These are phyloP conservation scores for Fragaria nilgerrensis DNA, from an alignment of 306 rosid species.

Conservation along the genomic window DNA sequence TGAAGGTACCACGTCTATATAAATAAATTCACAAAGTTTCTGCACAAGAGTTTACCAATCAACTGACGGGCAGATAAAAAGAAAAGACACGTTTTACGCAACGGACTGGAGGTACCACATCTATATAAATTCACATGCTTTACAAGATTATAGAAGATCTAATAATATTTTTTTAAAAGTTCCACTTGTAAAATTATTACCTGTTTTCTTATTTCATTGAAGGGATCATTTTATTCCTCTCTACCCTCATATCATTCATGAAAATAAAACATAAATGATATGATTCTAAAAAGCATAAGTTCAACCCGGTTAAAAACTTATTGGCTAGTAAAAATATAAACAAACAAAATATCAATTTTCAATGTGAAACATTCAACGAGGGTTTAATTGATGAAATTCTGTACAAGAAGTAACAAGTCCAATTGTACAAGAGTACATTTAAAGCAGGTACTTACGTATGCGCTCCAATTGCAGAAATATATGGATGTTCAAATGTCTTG, in stretches of 20 bases:
- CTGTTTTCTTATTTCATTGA: background rate
- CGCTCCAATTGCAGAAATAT: conserved; percentile 82
- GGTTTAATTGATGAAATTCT: background rate
- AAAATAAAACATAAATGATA: background rate
- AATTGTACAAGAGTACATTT: background rate
- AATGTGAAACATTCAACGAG: background rate
- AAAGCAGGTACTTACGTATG: conserved; percentile 66
- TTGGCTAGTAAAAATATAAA: background rate
- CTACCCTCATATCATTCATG: background rate
- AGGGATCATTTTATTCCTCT: background rate
- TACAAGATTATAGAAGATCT: background rate
- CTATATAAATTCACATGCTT: background rate
- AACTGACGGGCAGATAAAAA: background rate
- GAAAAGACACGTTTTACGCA: background rate
- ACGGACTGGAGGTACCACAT: background rate
- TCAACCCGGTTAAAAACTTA: background rate
- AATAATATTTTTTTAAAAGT: background rate
- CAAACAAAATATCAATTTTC: background rate
- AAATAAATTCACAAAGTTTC: conserved; percentile 46
- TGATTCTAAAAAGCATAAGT: background rate
- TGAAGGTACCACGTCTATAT: background rate
- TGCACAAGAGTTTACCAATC: conserved; percentile 29
- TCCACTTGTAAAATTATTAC: background rate
- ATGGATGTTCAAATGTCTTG: conserved; percentile 87
- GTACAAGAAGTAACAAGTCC: background rate